phyloP scores from a whole-genome alignment of 257 asterid species.

The Solanum chiquidenum region DNA sequence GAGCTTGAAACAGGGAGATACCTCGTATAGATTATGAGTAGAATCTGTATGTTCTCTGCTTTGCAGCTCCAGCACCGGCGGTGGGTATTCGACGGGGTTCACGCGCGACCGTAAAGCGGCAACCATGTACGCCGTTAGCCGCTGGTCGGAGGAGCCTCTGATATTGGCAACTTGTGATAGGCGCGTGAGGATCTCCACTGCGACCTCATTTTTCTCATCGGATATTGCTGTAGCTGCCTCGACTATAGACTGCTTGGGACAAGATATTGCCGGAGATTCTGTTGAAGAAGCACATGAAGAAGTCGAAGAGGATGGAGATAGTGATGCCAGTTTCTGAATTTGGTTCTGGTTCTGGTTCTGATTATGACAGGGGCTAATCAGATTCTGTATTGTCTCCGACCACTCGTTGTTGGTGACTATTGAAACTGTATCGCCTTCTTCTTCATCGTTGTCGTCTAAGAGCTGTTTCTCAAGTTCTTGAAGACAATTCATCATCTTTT shows the following conservation, averaged over 20 bases:
- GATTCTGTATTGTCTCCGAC: slow-evolving; percentile 60
- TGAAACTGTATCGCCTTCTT: slow-evolving; percentile 28
- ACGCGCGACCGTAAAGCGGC: slow-evolving; percentile 45
- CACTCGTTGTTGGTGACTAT: slow-evolving; percentile 59
- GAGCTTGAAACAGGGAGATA: slow-evolving; percentile 71
- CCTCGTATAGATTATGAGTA: slow-evolving; percentile 45
- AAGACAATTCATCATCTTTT: slow-evolving; percentile 41
- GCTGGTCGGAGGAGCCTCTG: slow-evolving; percentile 52
- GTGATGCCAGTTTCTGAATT: slow-evolving; percentile 30
- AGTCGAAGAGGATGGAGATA: slow-evolving; percentile 64
- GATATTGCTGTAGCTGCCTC: slow-evolving; percentile 54
- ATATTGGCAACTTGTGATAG: slow-evolving; percentile 42
- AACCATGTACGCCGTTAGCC: slow-evolving; percentile 33
- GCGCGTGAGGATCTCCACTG: slow-evolving; percentile 72
- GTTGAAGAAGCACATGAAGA: slow-evolving; percentile 68
- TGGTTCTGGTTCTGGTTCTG: neutral
- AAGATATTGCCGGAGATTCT: slow-evolving; percentile 42
- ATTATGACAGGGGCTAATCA: slow-evolving; percentile 19
- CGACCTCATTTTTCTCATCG: slow-evolving; percentile 48
- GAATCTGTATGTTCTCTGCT: slow-evolving; percentile 31
- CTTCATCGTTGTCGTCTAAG: slow-evolving; percentile 50
- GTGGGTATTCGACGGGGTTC: slow-evolving; percentile 24
- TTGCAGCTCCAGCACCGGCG: slow-evolving; percentile 25
- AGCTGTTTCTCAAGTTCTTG: slow-evolving; percentile 76
- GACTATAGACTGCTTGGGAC: slow-evolving; percentile 36